Conservation (phyloP, 2,329 filamentous ascomycete genomes). For the Sporothrix globosa region DNA sequence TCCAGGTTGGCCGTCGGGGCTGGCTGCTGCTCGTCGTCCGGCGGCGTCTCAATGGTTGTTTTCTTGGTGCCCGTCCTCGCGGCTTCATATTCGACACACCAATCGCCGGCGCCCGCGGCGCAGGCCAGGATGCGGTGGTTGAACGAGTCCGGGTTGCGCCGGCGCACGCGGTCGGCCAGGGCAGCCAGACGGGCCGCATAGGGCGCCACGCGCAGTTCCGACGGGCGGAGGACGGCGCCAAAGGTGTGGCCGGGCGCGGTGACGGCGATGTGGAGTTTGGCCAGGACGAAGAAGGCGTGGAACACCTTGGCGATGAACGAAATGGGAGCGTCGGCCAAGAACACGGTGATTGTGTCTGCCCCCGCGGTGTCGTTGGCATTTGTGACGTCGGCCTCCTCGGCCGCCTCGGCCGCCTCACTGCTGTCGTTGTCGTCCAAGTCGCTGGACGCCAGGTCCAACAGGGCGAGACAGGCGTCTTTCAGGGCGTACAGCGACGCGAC, state of each 20-base stretch:
- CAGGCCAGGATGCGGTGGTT: conserved; percentile 22
- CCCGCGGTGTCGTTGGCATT: neutral
- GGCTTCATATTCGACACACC: conserved; percentile 3
- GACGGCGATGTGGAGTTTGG: conserved; percentile 27
- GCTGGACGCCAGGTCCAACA: conserved; percentile 14
- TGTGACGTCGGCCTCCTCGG: neutral
- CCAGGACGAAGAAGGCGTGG: conserved; percentile 20
- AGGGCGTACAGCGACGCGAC: conserved; percentile 15
- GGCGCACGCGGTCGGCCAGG: neutral
- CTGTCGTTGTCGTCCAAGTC: neutral
- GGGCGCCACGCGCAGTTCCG: neutral
- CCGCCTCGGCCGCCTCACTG: neutral
- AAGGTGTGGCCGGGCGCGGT: conserved; percentile 23
- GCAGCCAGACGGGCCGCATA: neutral
- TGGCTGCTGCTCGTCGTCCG: neutral
- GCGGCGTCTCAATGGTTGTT: neutral
- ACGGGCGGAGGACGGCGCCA: conserved; percentile 19
- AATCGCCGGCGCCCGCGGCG: neutral
- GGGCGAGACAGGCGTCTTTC: conserved; percentile 5
- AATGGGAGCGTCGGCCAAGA: conserved; percentile 11
- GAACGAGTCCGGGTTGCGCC: neutral
- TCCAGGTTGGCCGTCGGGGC: neutral
- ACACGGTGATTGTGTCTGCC: neutral
- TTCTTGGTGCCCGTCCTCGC: neutral
- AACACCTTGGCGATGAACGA: conserved; percentile 16